Evolutionary conservation across 805 yeast genomes (phyloP).

Genomic region (Candida railenensis): DNA sequence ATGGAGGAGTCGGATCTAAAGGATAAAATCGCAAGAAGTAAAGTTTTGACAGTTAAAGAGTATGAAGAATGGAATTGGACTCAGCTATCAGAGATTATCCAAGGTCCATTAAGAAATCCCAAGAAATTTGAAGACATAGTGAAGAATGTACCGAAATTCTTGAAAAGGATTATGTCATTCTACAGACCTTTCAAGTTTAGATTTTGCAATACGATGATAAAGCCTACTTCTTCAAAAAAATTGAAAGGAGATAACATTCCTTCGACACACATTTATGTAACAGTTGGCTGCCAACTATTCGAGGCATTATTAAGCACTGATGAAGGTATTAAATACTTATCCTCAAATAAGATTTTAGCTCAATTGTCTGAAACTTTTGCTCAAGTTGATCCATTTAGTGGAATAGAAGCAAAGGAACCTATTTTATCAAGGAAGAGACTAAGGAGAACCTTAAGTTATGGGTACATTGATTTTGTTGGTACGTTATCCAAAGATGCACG

Average conservation of each 20-base stretch:
- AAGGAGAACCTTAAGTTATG: conserved; percentile 63
- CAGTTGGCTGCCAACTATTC: conserved; percentile 74
- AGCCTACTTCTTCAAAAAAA: conserved; percentile 46
- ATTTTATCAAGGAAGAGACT: conserved; percentile 62
- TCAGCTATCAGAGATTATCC: conserved; percentile 64
- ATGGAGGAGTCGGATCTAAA: conserved; percentile 68
- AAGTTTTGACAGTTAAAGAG: conserved; percentile 74
- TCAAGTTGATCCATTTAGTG: conserved; percentile 78
- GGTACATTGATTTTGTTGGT: conserved; percentile 80
- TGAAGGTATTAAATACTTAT: conserved; percentile 66
- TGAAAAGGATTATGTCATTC: conserved; percentile 81
- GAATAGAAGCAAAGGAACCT: conserved; percentile 71
- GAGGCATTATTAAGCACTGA: conserved; percentile 58
- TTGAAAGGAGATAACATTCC: conserved; percentile 17
- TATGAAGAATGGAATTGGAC: conserved; percentile 89
- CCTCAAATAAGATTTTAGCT: conserved; percentile 75
- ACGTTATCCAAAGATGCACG: conserved; percentile 55
- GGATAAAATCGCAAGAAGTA: conserved; percentile 62
- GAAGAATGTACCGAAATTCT: conserved; percentile 73
- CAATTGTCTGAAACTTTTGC: conserved; percentile 89
- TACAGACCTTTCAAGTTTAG: conserved; percentile 89
- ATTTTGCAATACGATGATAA: conserved; percentile 41
- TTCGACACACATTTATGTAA: conserved; percentile 55
- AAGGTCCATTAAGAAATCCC: conserved; percentile 78
- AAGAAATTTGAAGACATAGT: conserved; percentile 73